Conservation (phyloP, 495 filamentous ascomycete species). For the Amniculicola lignicola region DNA sequence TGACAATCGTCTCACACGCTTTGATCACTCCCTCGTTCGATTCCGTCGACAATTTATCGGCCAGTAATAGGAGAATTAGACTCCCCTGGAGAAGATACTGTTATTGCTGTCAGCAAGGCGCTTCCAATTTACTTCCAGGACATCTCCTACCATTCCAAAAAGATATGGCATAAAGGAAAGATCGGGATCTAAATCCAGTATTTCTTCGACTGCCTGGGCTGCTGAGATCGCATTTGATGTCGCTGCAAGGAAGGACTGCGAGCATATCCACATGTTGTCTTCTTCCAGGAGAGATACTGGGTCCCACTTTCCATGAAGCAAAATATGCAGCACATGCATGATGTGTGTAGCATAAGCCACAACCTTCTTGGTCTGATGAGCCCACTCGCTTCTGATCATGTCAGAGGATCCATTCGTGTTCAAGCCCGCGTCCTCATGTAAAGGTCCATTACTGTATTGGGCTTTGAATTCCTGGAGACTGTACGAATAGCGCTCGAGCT, state of each 20-base stretch:
- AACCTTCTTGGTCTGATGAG: constrained; percentile 29
- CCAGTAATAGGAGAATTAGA: constrained; percentile 56
- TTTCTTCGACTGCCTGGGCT: constrained; percentile 52
- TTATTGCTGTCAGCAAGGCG: not conserved
- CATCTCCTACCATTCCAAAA: constrained; percentile 48
- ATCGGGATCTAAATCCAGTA: constrained; percentile 55
- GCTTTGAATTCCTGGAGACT: constrained; percentile 31
- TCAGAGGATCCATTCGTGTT: constrained; percentile 12
- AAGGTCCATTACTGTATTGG: constrained; percentile 17
- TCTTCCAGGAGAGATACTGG: constrained; percentile 57
- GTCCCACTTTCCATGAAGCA: constrained; percentile 59
- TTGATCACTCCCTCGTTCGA: constrained; percentile 51
- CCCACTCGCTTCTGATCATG: constrained; percentile 14
- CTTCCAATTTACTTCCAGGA: not conserved
- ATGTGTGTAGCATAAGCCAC: constrained; percentile 45
- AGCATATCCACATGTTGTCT: constrained; percentile 58
- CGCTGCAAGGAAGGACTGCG: constrained; percentile 51
- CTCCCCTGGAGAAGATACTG: constrained; percentile 57
- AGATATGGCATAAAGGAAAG: constrained; percentile 62
- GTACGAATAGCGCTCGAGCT: constrained; percentile 29
- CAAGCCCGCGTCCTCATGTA: not conserved
- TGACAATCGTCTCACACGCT: constrained; percentile 57
- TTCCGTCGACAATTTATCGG: constrained; percentile 56
- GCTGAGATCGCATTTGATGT: constrained; percentile 55
- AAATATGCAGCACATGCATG: constrained; percentile 58